phyloP scores from a whole-genome alignment of 495 filamentous ascomycete species.

The Alectoria sarmentosa region DNA sequence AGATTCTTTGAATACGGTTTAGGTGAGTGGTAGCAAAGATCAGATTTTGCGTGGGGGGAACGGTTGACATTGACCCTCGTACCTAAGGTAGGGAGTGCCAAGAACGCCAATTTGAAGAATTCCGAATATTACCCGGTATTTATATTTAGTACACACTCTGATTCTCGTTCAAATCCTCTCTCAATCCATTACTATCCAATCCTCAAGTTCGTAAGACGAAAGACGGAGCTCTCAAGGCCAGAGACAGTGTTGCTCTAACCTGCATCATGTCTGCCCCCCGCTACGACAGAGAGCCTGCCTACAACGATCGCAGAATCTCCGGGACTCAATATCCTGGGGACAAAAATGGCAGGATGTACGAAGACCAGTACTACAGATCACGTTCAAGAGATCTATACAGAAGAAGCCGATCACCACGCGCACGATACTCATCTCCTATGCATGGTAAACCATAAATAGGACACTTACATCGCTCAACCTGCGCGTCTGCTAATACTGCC shows the following conservation, averaged over 20 bases:
- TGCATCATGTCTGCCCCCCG: constrained; percentile 18
- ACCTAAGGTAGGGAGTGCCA: no score
- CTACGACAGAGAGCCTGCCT: constrained; percentile 18
- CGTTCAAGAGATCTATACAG: constrained; percentile 36
- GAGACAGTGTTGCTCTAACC: not conserved
- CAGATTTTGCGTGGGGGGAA: no score
- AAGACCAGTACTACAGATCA: constrained; percentile 36
- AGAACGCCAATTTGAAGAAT: no score
- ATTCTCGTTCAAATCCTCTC: no score
- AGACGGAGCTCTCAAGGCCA: no score
- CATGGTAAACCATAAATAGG: constrained; percentile 29
- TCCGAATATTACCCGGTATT: no score
- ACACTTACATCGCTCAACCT: constrained; percentile 19
- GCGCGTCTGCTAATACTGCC: constrained; percentile 28
- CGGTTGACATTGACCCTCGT: no score
- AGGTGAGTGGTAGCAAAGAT: no score
- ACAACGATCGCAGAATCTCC: constrained; percentile 28
- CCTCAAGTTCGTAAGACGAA: not conserved
- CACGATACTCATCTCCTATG: constrained; percentile 23
- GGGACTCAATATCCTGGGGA: constrained; percentile 31
- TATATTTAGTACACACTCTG: no score
- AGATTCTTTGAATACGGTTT: no score
- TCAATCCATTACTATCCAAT: not conserved
- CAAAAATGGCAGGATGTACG: constrained; percentile 44
- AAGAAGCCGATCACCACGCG: constrained; percentile 20